These are phyloP conservation scores for Dendrobium nobile DNA, from an alignment of 106 monocot species.

Conservation along the genomic window DNA sequence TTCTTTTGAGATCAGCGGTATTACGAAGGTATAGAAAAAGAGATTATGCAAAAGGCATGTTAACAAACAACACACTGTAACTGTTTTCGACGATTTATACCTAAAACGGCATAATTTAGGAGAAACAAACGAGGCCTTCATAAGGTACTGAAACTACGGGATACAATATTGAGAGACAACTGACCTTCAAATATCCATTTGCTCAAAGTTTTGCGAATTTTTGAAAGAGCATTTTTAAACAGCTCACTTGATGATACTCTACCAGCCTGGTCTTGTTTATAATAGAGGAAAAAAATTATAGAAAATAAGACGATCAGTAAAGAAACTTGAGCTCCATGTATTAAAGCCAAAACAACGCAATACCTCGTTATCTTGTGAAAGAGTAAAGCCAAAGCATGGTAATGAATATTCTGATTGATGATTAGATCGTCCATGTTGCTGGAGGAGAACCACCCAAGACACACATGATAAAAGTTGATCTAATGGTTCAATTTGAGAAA, in stretches of 20 bases:
- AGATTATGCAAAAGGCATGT: too few species aligned
- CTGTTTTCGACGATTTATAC: too few species aligned
- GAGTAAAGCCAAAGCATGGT: constrained; percentile 73
- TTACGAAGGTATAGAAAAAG: too few species aligned
- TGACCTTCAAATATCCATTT: constrained; percentile 50
- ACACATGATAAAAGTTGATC: constrained; percentile 69
- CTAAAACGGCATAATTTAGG: too few species aligned
- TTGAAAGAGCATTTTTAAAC: constrained; percentile 67
- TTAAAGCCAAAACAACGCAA: neutral
- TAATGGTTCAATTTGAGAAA: constrained; percentile 61
- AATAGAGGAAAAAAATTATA: constrained; percentile 5
- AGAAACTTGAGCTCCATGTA: constrained; percentile 1
- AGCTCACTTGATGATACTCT: constrained; percentile 44
- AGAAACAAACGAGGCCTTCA: too few species aligned
- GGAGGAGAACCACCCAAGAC: constrained; percentile 74
- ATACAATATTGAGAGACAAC: neutral
- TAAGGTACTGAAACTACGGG: neutral
- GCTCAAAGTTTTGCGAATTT: constrained; percentile 47
- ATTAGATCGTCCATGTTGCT: constrained; percentile 43
- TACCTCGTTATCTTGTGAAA: constrained; percentile 92
- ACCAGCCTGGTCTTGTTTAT: constrained; percentile 31
- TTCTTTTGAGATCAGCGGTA: too few species aligned
- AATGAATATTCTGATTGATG: constrained; percentile 37
- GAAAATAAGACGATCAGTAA: neutral
- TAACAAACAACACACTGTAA: too few species aligned